phyloP scores from a whole-genome alignment of 2,329 filamentous ascomycete species.

The Ceratocystis albifundus region DNA sequence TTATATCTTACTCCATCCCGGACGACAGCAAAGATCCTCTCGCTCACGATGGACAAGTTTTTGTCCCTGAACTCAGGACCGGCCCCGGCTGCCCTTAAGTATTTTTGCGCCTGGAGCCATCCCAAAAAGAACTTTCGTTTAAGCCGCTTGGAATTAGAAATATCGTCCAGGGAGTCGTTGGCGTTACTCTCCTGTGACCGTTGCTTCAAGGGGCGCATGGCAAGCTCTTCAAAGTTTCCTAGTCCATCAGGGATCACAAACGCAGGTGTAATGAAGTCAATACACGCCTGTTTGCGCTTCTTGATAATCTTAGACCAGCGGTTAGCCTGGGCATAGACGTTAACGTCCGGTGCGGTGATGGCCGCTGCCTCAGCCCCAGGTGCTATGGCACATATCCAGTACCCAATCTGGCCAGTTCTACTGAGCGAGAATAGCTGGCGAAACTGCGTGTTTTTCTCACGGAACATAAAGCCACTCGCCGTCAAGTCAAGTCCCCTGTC shows the following conservation, averaged over 20 bases:
- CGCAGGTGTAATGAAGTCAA: constrained; percentile 26
- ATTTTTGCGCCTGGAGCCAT: constrained; percentile 8
- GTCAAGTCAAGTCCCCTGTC: neutral
- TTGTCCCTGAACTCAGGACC: neutral
- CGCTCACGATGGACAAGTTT: neutral
- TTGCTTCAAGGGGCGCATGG: constrained; percentile 18
- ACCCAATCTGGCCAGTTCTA: constrained; percentile 35
- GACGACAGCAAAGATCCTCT: constrained; percentile 11
- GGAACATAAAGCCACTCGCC: constrained; percentile 28
- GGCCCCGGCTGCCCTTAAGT: neutral
- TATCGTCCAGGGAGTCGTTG: neutral
- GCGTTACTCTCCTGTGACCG: neutral
- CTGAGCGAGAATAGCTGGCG: constrained; percentile 38
- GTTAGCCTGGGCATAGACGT: constrained; percentile 14
- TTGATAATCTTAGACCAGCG: constrained; percentile 18
- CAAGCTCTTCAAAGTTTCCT: constrained; percentile 26
- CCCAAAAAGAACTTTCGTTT: constrained; percentile 17
- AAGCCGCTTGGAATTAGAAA: neutral
- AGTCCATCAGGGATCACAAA: constrained; percentile 34
- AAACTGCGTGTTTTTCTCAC: constrained; percentile 32
- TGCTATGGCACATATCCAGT: constrained; percentile 31
- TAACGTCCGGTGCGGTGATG: constrained; percentile 13
- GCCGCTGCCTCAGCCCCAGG: constrained; percentile 16
- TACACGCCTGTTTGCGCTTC: constrained; percentile 16
- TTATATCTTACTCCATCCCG: constrained; percentile 9